Percentiles rank a stretch among this genome's conserved stretches.
phyloP scores from a whole-genome alignment of 345 rosid genomes.

The Boechera divaricarpa region DNA sequence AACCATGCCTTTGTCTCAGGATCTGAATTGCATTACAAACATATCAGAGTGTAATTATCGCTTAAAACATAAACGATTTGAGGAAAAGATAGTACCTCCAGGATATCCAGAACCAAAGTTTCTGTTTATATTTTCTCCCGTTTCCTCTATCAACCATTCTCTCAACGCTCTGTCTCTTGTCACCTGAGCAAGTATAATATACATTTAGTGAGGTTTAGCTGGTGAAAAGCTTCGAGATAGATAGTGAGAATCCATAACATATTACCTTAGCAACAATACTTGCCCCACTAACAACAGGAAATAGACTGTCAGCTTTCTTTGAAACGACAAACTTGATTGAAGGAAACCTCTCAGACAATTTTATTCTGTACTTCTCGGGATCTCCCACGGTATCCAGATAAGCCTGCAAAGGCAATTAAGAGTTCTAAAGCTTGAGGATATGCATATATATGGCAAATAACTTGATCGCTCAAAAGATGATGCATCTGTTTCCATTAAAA shows the following conservation, averaged over 20 bases:
- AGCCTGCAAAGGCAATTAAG: slow-evolving; percentile 53
- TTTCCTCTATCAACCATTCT: slow-evolving; percentile 86
- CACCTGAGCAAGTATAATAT: slow-evolving; percentile 53
- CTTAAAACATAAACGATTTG: neutral
- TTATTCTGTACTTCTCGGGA: slow-evolving; percentile 79
- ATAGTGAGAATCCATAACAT: slow-evolving; percentile 13
- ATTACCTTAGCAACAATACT: slow-evolving; percentile 97
- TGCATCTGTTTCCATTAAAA: neutral
- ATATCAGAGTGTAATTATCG: slow-evolving; percentile 14
- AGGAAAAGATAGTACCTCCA: slow-evolving; percentile 61
- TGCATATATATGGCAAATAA: neutral
- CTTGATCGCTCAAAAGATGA: neutral
- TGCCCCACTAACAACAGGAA: slow-evolving; percentile 95
- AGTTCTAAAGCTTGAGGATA: neutral
- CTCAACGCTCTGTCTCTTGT: slow-evolving; percentile 89
- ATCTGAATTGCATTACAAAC: slow-evolving; percentile 53
- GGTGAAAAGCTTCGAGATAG: slow-evolving; percentile 14
- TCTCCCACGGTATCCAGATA: slow-evolving; percentile 95
- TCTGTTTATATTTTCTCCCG: slow-evolving; percentile 67
- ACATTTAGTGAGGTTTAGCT: neutral
- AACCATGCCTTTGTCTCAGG: slow-evolving; percentile 94
- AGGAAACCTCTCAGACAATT: slow-evolving; percentile 80
- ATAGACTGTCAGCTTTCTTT: slow-evolving; percentile 97
- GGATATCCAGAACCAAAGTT: slow-evolving; percentile 98
- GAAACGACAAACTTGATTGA: slow-evolving; percentile 85